Percentiles rank a stretch among this genome's conserved stretches.
These are phyloP conservation scores for Penicillium ochrochloron DNA, from an alignment of 495 filamentous ascomycete genomes.

Conservation along the genomic window DNA sequence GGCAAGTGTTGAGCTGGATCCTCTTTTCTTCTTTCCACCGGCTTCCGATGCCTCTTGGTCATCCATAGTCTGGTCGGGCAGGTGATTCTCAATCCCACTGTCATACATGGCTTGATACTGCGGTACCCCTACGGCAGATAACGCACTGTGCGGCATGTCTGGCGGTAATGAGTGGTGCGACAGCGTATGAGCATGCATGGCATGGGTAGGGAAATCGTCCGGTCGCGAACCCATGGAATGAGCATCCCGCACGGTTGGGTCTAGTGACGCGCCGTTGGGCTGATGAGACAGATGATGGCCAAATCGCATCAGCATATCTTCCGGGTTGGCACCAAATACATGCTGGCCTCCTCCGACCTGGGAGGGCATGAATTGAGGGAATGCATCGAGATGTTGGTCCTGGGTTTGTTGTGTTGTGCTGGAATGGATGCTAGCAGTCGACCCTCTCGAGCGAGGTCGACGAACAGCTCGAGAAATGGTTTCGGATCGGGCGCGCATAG, in stretches of 20 bases:
- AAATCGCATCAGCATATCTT: slow-evolving; percentile 67
- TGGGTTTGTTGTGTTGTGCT: slow-evolving; percentile 68
- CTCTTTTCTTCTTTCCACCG: slow-evolving; percentile 65
- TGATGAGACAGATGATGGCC: slow-evolving; percentile 61
- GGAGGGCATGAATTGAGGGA: slow-evolving; percentile 55
- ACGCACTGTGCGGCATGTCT: slow-evolving; percentile 35
- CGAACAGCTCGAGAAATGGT: slow-evolving; percentile 65
- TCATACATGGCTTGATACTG: slow-evolving; percentile 65
- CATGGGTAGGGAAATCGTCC: slow-evolving; percentile 53
- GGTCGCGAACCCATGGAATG: slow-evolving; percentile 51
- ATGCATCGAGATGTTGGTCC: slow-evolving; percentile 60
- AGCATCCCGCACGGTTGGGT: slow-evolving; percentile 55
- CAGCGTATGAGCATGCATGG: slow-evolving; percentile 51
- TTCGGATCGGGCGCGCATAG: slow-evolving; percentile 60
- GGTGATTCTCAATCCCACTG: slow-evolving; percentile 69
- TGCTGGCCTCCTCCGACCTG: slow-evolving; percentile 58
- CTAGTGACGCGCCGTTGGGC: slow-evolving; percentile 54
- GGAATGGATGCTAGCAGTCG: slow-evolving; percentile 81
- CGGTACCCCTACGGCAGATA: slow-evolving; percentile 45
- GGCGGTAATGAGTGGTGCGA: slow-evolving; percentile 46
- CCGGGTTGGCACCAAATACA: slow-evolving; percentile 56
- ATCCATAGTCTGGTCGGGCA: slow-evolving; percentile 63
- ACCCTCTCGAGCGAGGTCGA: slow-evolving; percentile 77
- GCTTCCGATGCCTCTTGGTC: slow-evolving; percentile 68
- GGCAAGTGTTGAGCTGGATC: slow-evolving; percentile 72